These are phyloP conservation scores for Phyllosticta citribraziliensis DNA, from an alignment of 2,329 filamentous ascomycete species.

Conservation along the genomic window DNA sequence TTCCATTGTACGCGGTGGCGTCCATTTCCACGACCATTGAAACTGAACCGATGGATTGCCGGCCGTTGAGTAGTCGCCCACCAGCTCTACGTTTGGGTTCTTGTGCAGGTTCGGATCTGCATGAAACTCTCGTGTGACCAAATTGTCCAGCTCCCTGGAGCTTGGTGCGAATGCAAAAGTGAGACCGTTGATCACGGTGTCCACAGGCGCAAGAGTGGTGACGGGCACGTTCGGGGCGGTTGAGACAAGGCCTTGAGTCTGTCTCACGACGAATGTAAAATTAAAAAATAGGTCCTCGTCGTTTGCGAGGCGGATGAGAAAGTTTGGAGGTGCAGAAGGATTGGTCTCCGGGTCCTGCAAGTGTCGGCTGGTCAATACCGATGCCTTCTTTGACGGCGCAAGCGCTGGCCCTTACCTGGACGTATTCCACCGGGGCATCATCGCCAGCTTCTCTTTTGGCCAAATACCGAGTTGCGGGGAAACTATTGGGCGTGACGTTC, in stretches of 20 bases:
- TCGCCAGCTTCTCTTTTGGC: conserved; percentile 66
- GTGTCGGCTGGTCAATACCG: conserved; percentile 7
- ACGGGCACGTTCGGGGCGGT: conserved; percentile 27
- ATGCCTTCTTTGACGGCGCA: conserved; percentile 10
- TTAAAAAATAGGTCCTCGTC: conserved; percentile 89
- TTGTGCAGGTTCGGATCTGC: conserved; percentile 96
- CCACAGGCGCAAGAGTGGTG: conserved; percentile 28
- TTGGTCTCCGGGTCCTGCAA: conserved; percentile 63
- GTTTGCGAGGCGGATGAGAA: conserved; percentile 78
- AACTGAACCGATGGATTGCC: conserved; percentile 80
- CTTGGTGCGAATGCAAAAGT: conserved; percentile 89
- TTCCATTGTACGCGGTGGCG: conserved; percentile 70
- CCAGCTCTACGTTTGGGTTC: conserved; percentile 86
- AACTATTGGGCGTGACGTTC: conserved; percentile 74
- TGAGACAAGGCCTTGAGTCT: conserved; percentile 34
- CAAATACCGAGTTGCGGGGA: conserved; percentile 68
- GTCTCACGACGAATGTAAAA: conserved; percentile 76
- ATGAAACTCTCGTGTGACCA: conserved; percentile 91
- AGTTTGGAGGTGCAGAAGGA: conserved; percentile 46
- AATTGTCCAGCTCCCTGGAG: conserved; percentile 76
- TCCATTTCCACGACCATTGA: conserved; percentile 96
- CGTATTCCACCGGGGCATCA: conserved; percentile 70
- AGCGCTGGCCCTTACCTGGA: conserved; percentile 57
- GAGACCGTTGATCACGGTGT: conserved; percentile 76
- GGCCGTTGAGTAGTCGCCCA: conserved; percentile 82